Evolutionary conservation across 169 alveolate genomes (phyloP).

Genomic region (Theileria orientalis): DNA sequence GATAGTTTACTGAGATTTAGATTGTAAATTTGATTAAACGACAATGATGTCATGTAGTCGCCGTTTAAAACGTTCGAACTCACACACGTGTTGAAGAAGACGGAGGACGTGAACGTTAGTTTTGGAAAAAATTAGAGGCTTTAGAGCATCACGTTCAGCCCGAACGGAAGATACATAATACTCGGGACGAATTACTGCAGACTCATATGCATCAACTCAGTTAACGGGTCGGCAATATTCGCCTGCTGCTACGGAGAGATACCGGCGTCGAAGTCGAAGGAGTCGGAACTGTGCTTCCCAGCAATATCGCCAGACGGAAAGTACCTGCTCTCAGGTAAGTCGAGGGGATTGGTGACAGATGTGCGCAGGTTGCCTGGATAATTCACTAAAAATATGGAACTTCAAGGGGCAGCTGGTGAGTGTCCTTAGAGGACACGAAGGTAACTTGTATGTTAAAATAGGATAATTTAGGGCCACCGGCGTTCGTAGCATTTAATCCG

Average conservation of each 20-base stretch:
- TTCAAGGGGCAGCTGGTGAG: slow-evolving; percentile 52
- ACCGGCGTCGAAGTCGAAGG: slow-evolving; percentile 3
- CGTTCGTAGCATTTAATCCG: slow-evolving; percentile 56
- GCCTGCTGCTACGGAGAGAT: slow-evolving; percentile 51
- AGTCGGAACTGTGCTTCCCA: slow-evolving; percentile 30
- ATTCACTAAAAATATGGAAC: slow-evolving; percentile 44
- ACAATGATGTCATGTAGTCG: slow-evolving; percentile 5
- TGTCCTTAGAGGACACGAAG: slow-evolving; percentile 51
- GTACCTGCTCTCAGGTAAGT: slow-evolving; percentile 54
- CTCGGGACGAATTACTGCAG: slow-evolving; percentile 48
- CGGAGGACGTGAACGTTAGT: slow-evolving; percentile 59
- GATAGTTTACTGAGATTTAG: neutral
- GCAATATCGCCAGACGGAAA: slow-evolving; percentile 63
- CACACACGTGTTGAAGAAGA: slow-evolving; percentile 16
- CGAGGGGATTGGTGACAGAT: neutral
- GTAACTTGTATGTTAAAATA: slow-evolving; percentile 14
- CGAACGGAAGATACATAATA: slow-evolving; percentile 43
- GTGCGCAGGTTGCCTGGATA: slow-evolving; percentile 44
- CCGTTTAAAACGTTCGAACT: slow-evolving; percentile 54
- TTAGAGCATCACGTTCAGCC: slow-evolving; percentile 56
- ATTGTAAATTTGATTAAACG: too few relatives aligned
- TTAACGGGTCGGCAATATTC: slow-evolving; percentile 40
- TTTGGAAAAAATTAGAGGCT: neutral
- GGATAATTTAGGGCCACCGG: slow-evolving; percentile 55
- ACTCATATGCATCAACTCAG: slow-evolving; percentile 36